phyloP scores from a whole-genome alignment of 495 filamentous ascomycete genomes.

The Pseudevernia furfuracea region DNA sequence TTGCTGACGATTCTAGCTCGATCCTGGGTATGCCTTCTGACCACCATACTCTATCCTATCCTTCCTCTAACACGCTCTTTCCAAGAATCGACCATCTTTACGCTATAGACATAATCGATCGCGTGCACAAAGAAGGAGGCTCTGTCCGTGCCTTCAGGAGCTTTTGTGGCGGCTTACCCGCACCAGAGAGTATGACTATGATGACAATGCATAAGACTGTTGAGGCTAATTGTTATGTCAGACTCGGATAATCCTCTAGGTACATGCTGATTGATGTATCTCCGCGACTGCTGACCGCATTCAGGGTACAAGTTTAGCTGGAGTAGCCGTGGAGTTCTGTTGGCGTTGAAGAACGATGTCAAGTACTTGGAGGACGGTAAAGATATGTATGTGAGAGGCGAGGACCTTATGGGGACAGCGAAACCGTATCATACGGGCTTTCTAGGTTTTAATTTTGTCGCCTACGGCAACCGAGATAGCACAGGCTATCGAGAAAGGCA shows the following conservation, averaged over 20 bases:
- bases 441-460: slow-evolving; percentile 81
- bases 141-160: slow-evolving; percentile 37
- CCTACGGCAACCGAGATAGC: slow-evolving; percentile 88
- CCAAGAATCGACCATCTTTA: slow-evolving; percentile 69
- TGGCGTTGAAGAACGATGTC: slow-evolving; percentile 83
- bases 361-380: slow-evolving; percentile 32
- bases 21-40: slow-evolving; percentile 20
- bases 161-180: slow-evolving; percentile 83
- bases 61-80: neutral
- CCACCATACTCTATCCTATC: too few species aligned
- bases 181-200: slow-evolving; percentile 38
- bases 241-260: slow-evolving; percentile 43
- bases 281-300: too few species aligned
- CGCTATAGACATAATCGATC: slow-evolving; percentile 81
- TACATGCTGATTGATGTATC: neutral
- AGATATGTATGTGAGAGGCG: neutral
- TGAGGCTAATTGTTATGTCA: neutral
- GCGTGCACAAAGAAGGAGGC: slow-evolving; percentile 76
- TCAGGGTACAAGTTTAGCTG: slow-evolving; percentile 41
- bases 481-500: slow-evolving; percentile 25
- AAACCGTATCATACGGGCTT: slow-evolving; percentile 82
- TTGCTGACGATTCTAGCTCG: neutral
- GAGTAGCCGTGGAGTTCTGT: slow-evolving; percentile 75
- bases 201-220: neutral
- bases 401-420: slow-evolving; percentile 75